These are phyloP conservation scores for Tulasnella sp. DNA, from an alignment of 768 basidiomycete genomes.

Conservation along the genomic window DNA sequence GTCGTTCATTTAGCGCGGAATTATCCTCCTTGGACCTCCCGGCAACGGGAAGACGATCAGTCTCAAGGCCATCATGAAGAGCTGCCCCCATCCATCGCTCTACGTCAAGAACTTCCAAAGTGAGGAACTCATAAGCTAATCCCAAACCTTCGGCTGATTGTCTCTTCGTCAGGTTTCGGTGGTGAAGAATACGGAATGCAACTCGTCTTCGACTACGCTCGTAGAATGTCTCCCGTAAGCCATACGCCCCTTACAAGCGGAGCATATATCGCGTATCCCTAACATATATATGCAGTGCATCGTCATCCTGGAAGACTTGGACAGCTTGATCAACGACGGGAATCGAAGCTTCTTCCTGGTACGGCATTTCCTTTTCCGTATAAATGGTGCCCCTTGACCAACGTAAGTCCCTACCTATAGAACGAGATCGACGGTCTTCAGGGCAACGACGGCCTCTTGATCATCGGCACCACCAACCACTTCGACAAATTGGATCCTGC, in stretches of 20 bases:
- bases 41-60: constrained; percentile 82
- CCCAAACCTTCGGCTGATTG: neutral
- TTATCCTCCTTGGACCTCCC: constrained; percentile 75
- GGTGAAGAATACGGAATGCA: constrained; percentile 62
- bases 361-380: constrained; percentile 17
- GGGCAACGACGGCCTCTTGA: constrained; percentile 65
- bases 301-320: constrained; percentile 53
- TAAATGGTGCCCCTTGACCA: constrained; percentile 5
- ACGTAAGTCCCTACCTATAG: constrained; percentile 2
- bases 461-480: constrained; percentile 77
- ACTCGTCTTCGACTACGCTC: constrained; percentile 59
- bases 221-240: constrained; percentile 29
- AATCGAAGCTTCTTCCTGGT: constrained; percentile 76
- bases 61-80: constrained; percentile 70
- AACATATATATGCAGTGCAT: constrained; percentile 35
- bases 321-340: constrained; percentile 63
- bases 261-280: neutral
- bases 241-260: neutral
- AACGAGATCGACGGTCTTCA: constrained; percentile 49
- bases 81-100: constrained; percentile 49
- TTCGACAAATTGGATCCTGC: constrained; percentile 70
- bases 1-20: constrained; percentile 44
- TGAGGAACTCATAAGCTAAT: constrained; percentile 23
- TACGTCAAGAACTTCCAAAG: constrained; percentile 76
- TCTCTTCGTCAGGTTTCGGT: constrained; percentile 31